These are phyloP conservation scores for Bimuria novae-zelandiae DNA, from an alignment of 2,329 filamentous ascomycete species.

Conservation along the genomic window DNA sequence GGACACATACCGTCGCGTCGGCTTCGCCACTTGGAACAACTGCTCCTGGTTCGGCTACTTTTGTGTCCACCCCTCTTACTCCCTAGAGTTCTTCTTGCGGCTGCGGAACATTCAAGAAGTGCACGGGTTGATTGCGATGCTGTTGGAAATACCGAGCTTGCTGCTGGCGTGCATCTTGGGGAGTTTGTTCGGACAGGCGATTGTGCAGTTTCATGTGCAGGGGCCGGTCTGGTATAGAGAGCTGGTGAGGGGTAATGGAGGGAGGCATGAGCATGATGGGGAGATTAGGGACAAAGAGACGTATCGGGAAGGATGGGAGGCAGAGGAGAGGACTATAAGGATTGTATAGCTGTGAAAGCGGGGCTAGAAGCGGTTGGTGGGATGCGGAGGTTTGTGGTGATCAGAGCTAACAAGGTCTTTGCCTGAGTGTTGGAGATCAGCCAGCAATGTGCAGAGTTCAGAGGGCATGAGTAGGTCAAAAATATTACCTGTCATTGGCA, in stretches of 20 bases:
- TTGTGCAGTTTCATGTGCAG: not conserved
- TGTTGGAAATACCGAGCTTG: not conserved
- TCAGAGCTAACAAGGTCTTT: too few species aligned
- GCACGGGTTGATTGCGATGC: not conserved
- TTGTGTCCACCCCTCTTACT: not conserved
- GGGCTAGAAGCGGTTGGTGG: too few species aligned
- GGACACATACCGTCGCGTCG: not conserved
- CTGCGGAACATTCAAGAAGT: not conserved
- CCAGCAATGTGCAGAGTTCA: too few species aligned
- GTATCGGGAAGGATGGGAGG: not conserved
- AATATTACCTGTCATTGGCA: too few species aligned
- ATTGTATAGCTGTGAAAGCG: not conserved
- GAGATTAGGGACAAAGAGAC: not conserved
- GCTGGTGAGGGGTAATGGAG: not conserved
- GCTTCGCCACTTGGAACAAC: not conserved
- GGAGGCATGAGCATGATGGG: not conserved
- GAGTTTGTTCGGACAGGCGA: not conserved
- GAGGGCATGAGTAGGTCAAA: too few species aligned
- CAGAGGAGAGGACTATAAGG: not conserved
- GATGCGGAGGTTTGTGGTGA: too few species aligned
- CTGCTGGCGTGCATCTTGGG: not conserved
- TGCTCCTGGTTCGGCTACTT: slow-evolving; percentile 3
- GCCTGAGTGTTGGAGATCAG: too few species aligned
- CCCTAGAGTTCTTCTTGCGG: not conserved
- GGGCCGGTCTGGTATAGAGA: not conserved